These are phyloP conservation scores for Pyrenochaeta sp. DNA, from an alignment of 2,329 filamentous ascomycete genomes.

Conservation along the genomic window DNA sequence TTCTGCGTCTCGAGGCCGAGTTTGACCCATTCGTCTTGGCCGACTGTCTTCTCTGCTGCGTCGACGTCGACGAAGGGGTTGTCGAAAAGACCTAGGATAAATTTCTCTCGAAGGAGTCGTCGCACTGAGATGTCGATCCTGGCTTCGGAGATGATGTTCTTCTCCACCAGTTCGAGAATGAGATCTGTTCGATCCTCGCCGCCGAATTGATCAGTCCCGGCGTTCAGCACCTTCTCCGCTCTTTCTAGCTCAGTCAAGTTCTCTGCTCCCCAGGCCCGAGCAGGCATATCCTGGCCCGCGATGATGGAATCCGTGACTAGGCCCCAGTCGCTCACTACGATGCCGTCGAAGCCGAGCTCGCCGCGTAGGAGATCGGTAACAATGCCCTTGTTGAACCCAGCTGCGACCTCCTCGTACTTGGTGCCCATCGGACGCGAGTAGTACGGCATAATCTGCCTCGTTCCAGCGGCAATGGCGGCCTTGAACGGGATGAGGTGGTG, in stretches of 20 bases:
- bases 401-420: constrained; percentile 57
- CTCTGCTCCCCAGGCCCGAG: constrained; percentile 61
- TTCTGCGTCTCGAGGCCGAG: constrained; percentile 50
- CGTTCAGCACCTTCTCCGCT: constrained; percentile 55
- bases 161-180: constrained; percentile 56
- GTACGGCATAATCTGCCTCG: constrained; percentile 62
- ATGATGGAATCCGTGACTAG: constrained; percentile 57
- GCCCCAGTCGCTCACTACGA: constrained; percentile 63
- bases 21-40: constrained; percentile 53
- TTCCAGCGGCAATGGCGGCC: constrained; percentile 58
- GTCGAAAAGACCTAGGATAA: constrained; percentile 61
- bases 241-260: constrained; percentile 54
- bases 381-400: constrained; percentile 61
- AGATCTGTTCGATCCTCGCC: constrained; percentile 60
- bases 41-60: constrained; percentile 52
- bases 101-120: constrained; percentile 59
- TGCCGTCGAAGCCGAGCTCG: constrained; percentile 60
- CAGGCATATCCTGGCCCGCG: constrained; percentile 55
- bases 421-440: constrained; percentile 59
- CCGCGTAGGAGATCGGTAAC: constrained; percentile 58
- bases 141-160: constrained; percentile 51
- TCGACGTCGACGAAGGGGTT: constrained; percentile 59
- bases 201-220: constrained; percentile 62
- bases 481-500: constrained; percentile 61
- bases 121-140: constrained; percentile 58